Evolutionary conservation across 495 filamentous ascomycete species (phyloP), one percentile per base, ranked within the genome.

Genomic region (Penicillium paradoxum): DNA sequence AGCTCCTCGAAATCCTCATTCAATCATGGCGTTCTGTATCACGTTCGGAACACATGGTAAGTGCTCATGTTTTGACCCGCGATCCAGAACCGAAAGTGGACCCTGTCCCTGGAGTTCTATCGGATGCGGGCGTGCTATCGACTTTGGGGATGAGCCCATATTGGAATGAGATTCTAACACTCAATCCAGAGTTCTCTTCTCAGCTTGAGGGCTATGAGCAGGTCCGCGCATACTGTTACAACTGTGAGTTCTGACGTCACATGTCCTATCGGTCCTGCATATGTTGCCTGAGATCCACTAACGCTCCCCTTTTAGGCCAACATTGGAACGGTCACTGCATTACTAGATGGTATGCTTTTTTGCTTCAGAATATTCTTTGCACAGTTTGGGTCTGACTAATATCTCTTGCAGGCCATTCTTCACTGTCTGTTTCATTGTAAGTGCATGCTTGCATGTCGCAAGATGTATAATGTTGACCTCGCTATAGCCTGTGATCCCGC

Each of bases 11-110:
- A 43, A 21, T 37, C 53, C n/a, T n/a, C n/a, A n/a, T n/a, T n/a
- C n/a, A n/a, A 59, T 40, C 51, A 79, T 81, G 78, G 75, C 75
- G 30, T 72, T 81, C 60, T 81, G 75, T 62, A 78, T 81, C 59
- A 81, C 78, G 3, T 80, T 79, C 58, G 78, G 78, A 51, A 76
- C 73, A 14, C 73, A 81, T 52, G 76, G 78, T 80, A 60, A 61
- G 66, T 64, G 2, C 11, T 39, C 55, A 17, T 22, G 40, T 52
- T 48, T 51, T 55, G 34, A 48, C 38, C 24, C 51, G 49, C 17
- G 25, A 41, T 32, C 22, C 36, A 36, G 55, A 41, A 30, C 17
- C 30, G 32, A 36, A 19, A 30, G 45, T 54, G 43, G 44, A 42
- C 25, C 47, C 37, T 45, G 47, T 45, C 21, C 22, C 43, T 49